phyloP scores from a whole-genome alignment of 2,329 filamentous ascomycete species.

The Fusarium sp. region DNA sequence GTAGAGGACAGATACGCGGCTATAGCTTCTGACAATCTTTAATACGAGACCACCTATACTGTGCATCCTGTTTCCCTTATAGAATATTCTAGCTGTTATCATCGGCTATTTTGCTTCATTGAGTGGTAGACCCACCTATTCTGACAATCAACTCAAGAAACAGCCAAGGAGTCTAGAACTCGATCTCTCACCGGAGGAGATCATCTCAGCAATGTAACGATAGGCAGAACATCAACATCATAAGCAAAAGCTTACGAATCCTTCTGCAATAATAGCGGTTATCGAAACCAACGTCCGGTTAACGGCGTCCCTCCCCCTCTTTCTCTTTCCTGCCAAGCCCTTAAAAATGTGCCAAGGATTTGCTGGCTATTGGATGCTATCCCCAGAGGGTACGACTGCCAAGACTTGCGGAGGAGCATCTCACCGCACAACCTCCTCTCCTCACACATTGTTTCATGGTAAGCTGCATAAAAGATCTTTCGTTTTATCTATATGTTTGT shows the following conservation, averaged over 20 bases:
- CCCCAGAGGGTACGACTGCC: constrained; percentile 8
- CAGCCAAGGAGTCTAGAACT: constrained; percentile 2
- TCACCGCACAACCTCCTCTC: constrained; percentile 13
- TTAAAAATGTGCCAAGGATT: constrained; percentile 7
- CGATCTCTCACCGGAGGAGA: neutral
- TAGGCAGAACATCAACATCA: neutral
- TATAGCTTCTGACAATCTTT: neutral
- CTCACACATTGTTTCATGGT: neutral
- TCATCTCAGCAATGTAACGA: neutral
- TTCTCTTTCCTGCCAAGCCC: constrained; percentile 11
- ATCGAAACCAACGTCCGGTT: neutral
- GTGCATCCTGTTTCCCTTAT: neutral
- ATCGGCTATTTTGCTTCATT: neutral
- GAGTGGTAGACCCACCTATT: neutral
- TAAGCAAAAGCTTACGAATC: constrained; percentile 1
- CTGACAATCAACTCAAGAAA: neutral
- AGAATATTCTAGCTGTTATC: neutral
- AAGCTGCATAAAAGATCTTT: neutral
- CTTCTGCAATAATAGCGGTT: neutral
- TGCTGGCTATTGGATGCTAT: constrained; percentile 8
- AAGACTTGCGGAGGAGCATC: constrained; percentile 8
- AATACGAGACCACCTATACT: neutral
- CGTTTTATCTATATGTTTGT: neutral
- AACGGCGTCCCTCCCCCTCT: neutral
- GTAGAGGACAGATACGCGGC: neutral